Percentiles rank a stretch among this genome's conserved stretches.
Evolutionary conservation across 2,329 filamentous ascomycete species (phyloP).

Genomic region (Aspergillus udagawae): DNA sequence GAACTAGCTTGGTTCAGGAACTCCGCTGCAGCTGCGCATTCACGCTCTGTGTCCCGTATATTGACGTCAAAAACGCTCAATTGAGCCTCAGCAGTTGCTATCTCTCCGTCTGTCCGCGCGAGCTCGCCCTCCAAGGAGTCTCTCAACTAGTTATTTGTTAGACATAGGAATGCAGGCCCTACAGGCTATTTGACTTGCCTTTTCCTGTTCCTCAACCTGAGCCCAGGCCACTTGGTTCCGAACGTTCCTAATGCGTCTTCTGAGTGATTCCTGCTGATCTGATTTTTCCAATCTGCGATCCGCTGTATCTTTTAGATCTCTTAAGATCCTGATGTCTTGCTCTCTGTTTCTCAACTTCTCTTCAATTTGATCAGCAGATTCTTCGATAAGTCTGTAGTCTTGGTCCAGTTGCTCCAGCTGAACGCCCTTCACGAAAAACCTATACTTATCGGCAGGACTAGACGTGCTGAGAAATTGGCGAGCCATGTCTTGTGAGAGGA

Average conservation of each 20-base stretch:
- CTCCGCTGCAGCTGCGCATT: slow-evolving; percentile 38
- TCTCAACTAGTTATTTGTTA: slow-evolving; percentile 22
- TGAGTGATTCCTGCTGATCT: slow-evolving; percentile 63
- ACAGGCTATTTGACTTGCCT: slow-evolving; percentile 24
- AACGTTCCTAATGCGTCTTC: slow-evolving; percentile 56
- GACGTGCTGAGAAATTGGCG: slow-evolving; percentile 88
- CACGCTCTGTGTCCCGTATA: slow-evolving; percentile 42
- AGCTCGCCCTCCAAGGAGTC: slow-evolving; percentile 36
- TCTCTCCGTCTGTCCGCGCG: slow-evolving; percentile 40
- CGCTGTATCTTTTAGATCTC: slow-evolving; percentile 58
- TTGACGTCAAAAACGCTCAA: slow-evolving; percentile 44
- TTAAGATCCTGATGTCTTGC: slow-evolving; percentile 61
- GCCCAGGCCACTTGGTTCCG: slow-evolving; percentile 76
- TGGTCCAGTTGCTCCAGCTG: slow-evolving; percentile 88
- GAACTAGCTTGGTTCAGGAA: slow-evolving; percentile 43
- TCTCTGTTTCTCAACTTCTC: slow-evolving; percentile 58
- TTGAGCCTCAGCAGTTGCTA: slow-evolving; percentile 44
- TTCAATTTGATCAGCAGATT: slow-evolving; percentile 70
- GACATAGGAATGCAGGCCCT: slow-evolving; percentile 3
- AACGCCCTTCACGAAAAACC: slow-evolving; percentile 91
- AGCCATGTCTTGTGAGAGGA: slow-evolving; percentile 91
- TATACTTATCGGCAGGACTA: slow-evolving; percentile 81
- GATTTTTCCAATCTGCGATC: slow-evolving; percentile 62
- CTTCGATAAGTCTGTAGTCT: slow-evolving; percentile 80
- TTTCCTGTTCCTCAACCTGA: slow-evolving; percentile 75